phyloP scores from a whole-genome alignment of 345 rosid genomes.

The Bruguiera gymnorhiza region DNA sequence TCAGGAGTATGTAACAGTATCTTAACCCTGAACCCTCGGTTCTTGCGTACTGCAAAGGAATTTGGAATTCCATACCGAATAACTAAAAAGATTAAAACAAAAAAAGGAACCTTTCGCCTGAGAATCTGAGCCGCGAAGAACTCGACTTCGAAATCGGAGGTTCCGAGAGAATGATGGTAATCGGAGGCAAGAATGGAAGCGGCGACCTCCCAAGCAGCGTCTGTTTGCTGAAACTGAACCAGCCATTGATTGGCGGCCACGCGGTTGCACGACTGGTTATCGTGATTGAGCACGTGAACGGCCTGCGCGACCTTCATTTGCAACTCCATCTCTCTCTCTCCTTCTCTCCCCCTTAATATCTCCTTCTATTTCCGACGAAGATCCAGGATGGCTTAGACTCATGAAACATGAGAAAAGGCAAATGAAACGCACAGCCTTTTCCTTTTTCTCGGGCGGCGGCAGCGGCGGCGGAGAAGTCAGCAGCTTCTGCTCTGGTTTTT shows the following conservation, averaged over 20 bases:
- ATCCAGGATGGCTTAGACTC: no score
- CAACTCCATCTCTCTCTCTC: constrained; percentile 46
- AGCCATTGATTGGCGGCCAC: constrained; percentile 98
- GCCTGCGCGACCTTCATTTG: constrained; percentile 90
- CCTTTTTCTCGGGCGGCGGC: no score
- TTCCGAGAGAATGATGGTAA: constrained; percentile 23
- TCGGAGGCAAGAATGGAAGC: constrained; percentile 80
- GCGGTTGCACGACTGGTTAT: constrained; percentile 77
- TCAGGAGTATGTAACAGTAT: background rate
- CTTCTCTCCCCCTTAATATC: no score
- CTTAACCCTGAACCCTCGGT: no score
- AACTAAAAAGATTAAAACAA: no score
- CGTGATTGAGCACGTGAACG: constrained; percentile 87
- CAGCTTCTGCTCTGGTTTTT: no score
- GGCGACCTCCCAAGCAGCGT: constrained; percentile 91
- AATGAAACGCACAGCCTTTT: no score
- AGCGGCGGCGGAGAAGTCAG: no score
- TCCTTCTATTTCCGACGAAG: no score
- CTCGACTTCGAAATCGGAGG: constrained; percentile 64
- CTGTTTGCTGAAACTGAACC: constrained; percentile 87
- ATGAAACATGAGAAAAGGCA: no score
- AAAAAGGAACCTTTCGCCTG: constrained; percentile 65
- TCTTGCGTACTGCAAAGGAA: no score
- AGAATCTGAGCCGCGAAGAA: constrained; percentile 98
- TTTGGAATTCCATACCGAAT: no score